Evolutionary conservation across 805 yeast genomes (phyloP).

Genomic region (Candida vartiovaarae): DNA sequence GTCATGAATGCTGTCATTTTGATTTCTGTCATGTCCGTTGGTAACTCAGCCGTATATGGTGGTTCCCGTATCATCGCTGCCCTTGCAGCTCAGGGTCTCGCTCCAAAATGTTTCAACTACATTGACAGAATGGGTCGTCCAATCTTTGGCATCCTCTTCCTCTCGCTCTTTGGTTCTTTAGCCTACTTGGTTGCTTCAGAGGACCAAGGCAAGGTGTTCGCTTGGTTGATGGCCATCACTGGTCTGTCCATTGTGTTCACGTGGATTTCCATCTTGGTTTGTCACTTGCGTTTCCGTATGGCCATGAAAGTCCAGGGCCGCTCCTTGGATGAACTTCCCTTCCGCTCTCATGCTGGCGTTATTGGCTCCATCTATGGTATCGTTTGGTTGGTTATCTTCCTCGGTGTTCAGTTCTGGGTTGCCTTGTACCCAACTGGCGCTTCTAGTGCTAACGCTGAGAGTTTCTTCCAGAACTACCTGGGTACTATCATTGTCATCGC

Average conservation of each 20-base stretch:
- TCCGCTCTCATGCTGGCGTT: conserved; percentile 35
- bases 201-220: conserved; percentile 33
- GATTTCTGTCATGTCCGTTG: conserved; percentile 36
- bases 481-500: conserved; percentile 35
- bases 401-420: conserved; percentile 42
- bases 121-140: conserved; percentile 48
- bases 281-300: conserved; percentile 39
- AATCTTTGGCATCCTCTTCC: conserved; percentile 35
- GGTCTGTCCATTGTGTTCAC: conserved; percentile 43
- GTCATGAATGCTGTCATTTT: conserved; percentile 36
- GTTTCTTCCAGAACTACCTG: conserved; percentile 34
- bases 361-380: conserved; percentile 36
- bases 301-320: conserved; percentile 39
- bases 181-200: conserved; percentile 39
- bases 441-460: conserved; percentile 23
- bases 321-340: conserved; percentile 33
- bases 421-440: conserved; percentile 39
- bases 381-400: conserved; percentile 28
- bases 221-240: conserved; percentile 43
- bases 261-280: conserved; percentile 40
- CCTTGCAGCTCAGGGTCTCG: conserved; percentile 37
- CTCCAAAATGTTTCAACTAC: conserved; percentile 36
- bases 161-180: conserved; percentile 34
- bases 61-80: conserved; percentile 46
- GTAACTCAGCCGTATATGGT: conserved; percentile 52